phyloP scores from a whole-genome alignment of 305 asterid species.

The Rubia peregrina region DNA sequence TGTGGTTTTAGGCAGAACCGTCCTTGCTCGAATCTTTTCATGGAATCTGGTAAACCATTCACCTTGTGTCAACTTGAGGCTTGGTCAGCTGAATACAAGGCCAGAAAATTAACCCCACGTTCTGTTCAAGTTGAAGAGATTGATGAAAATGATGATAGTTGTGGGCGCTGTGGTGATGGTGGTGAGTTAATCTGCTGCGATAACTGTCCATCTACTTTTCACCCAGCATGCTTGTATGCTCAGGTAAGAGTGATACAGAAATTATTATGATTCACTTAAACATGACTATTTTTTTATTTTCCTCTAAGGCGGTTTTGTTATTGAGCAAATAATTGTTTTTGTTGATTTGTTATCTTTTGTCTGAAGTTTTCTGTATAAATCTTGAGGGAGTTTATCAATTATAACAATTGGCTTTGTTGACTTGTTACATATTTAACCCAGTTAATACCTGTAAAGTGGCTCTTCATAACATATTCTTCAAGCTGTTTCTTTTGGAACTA shows the following conservation, averaged over 20 bases:
- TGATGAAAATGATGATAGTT: constrained; percentile 95
- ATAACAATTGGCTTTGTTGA: background rate
- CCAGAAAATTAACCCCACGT: constrained; percentile 50
- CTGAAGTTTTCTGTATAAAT: background rate
- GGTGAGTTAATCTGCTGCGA: constrained; percentile 97
- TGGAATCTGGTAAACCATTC: constrained; percentile 82
- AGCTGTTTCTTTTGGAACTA: background rate
- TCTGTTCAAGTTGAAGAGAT: constrained; percentile 45
- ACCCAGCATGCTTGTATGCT: constrained; percentile 79
- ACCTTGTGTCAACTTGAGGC: constrained; percentile 91
- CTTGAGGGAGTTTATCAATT: background rate
- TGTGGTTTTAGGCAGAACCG: constrained; percentile 50
- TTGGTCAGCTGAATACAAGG: constrained; percentile 91
- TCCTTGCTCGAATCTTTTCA: constrained; percentile 64
- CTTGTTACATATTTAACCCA: background rate
- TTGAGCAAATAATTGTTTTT: background rate
- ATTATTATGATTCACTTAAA: constrained; percentile 10
- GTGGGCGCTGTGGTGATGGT: constrained; percentile 96
- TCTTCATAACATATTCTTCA: background rate
- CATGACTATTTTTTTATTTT: background rate
- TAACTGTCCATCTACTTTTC: constrained; percentile 97
- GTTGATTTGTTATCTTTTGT: background rate
- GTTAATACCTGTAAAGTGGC: constrained; percentile 1
- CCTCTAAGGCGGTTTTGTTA: background rate
- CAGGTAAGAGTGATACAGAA: constrained; percentile 47